Evolutionary conservation across 768 basidiomycete species (phyloP), one percentile per base, ranked within the genome.

Genomic region (Termitomyces sp.): DNA sequence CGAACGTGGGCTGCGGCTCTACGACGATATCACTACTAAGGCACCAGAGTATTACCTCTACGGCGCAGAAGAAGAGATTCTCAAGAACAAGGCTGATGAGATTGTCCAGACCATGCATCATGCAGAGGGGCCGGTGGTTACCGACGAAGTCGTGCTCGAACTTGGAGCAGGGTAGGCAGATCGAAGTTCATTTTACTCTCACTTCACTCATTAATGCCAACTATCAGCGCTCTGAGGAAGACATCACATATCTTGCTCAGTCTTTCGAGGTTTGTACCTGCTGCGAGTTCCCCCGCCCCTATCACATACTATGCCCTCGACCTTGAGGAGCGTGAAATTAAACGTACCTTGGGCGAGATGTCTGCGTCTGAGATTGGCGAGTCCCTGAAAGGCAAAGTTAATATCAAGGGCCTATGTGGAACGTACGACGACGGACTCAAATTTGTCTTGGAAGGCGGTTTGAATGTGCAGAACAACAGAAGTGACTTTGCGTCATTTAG

Each of bases 301-400:
- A 83, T 89, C 65, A 89, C 84, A 1, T 95, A 95, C 69, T 92
- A 90, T 74, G 94, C 96, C 19, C 89, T 99, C 52, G 97, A 98
- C 67, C 84, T 98, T 31, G 94, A 97, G 69, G 80, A 87, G 62
- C 83, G 81, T 47, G 95, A 97, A 66, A 84, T 98, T 25, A 81
- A 85, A 57, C 86, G 93, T 34, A 90, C 92, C 7, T 81, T 98
- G 25, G 73, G 73, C 19, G 77, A 85, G 63, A 85, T 99, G 59
- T 69, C 79, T 49, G 63, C 68, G 12, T 90, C 89, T 12, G 79
- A 82, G 14, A 73, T 89, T 34, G 92, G 92, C 29, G 63, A 74
- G 10, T 70, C 76, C 35, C 76, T 94, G 2, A 59, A 74, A 27
- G 90, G 87, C 48, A 93, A 91, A 65, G 85, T 98, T 34, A 76